Evolutionary conservation across 805 yeast genomes (phyloP), one percentile per base, ranked within the genome.

Genomic region (Ogataea polymorpha): DNA sequence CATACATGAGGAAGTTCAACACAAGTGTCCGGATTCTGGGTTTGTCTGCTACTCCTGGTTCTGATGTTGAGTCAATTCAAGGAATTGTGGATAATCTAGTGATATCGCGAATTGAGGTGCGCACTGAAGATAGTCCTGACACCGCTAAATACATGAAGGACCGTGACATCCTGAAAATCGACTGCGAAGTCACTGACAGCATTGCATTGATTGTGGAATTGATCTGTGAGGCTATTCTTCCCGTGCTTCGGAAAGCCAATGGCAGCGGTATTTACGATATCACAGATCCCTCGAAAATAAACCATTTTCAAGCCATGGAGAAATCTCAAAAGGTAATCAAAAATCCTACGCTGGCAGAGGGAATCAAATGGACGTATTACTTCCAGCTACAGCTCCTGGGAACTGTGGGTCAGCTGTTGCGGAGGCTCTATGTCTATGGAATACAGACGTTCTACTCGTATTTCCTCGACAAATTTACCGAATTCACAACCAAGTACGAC

Each of bases 21-120:
- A 71, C 77, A 1, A 77, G 86, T 2, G 83, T 80, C 50, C 68
- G 99, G 32, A 68, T 90, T 0, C 61, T 93, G 37, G 98, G 96
- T 0, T 67, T 93, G 47, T 89, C 98, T 0, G 99, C 99, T 1
- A 93, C 99, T 0, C 99, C 99, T 0, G 93, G 96, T 0, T 71
- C 95, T 0, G 83, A 83, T 44, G 74, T 87, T 1, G 95, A 86
- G 43, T 86, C 91, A 2, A 95, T 95, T 0, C 97, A 95, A 60
- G 82, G 79, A 34, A 83, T 93, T 20, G 80, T 93, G 1, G 74
- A 77, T 41, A 87, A 86, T 52, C 65, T 93, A 44, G 63, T 64
- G 20, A 85, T 93, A 1, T 82, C 96, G 0, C 72, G 72, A 40
- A 80, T 89, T 31, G 97, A 91, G 58, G 78, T 90, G 15, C 69